phyloP scores from a whole-genome alignment of 305 asterid genomes.

The Solanum hybrid region DNA sequence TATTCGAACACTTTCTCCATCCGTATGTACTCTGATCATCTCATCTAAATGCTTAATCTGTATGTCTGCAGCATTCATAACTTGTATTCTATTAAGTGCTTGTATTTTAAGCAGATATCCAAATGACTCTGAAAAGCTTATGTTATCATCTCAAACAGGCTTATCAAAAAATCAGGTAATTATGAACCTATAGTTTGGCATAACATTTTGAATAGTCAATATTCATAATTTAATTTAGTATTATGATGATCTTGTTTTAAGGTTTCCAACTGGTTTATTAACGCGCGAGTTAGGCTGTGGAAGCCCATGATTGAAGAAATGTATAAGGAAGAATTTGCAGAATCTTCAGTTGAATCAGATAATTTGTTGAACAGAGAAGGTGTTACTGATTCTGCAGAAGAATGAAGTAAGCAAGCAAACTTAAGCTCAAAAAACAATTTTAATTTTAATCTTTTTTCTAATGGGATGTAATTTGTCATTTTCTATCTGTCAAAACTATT shows the following conservation, averaged over 20 bases:
- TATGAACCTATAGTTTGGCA: not conserved
- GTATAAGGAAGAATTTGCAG: conserved; percentile 83
- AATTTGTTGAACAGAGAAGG: conserved; percentile 37
- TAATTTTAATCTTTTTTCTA: not conserved
- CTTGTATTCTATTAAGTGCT: not conserved
- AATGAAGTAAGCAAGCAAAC: conserved; percentile 11
- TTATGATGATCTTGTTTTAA: conserved; percentile 5
- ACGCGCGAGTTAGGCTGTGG: conserved; percentile 92
- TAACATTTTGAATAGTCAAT: not conserved
- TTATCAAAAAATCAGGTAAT: conserved; percentile 85
- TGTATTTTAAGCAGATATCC: conserved; percentile 52
- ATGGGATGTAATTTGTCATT: not conserved
- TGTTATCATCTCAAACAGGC: conserved; percentile 85
- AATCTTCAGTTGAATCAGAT: conserved; percentile 52
- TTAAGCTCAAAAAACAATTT: not conserved
- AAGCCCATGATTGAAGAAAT: conserved; percentile 97
- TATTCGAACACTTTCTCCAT: conserved; percentile 87
- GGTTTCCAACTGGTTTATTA: conserved; percentile 96
- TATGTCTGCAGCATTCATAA: not conserved
- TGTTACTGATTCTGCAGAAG: conserved; percentile 48
- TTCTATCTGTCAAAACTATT: not conserved
- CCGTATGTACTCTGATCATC: conserved; percentile 38
- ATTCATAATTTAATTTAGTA: not conserved
- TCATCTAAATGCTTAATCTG: not conserved
- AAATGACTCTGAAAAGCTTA: conserved; percentile 76